Conservation (phyloP, 139 green algal species). For the Pleodorina starrii region DNA sequence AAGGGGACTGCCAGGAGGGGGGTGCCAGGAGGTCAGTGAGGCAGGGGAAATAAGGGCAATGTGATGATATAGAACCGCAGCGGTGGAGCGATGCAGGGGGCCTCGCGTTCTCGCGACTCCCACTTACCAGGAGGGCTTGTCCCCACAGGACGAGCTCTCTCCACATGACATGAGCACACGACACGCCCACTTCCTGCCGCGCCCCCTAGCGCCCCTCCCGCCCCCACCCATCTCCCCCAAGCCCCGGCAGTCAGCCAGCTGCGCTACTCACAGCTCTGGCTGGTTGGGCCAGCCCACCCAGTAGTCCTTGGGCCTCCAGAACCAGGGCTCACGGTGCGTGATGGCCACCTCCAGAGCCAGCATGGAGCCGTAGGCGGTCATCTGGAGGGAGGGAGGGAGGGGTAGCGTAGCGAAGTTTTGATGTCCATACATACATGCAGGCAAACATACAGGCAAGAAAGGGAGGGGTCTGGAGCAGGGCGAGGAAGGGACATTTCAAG, state of each 20-base stretch:
- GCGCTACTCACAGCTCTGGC: conserved; percentile 61
- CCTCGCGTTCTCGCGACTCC: too few relatives aligned
- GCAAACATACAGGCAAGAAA: too few relatives aligned
- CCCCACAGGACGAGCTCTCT: background rate
- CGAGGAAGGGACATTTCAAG: too few relatives aligned
- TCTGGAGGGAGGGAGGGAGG: background rate
- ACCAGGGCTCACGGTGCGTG: conserved; percentile 43
- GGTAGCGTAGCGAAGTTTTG: too few relatives aligned
- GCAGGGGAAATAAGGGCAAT: too few relatives aligned
- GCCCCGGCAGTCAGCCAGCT: background rate
- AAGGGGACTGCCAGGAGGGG: conserved; percentile 1
- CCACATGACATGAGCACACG: background rate
- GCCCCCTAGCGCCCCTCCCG: background rate
- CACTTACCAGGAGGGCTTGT: too few relatives aligned
- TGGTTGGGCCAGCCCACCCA: conserved; percentile 73
- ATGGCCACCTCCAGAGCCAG: conserved; percentile 21
- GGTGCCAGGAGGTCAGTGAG: too few relatives aligned
- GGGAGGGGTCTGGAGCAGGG: too few relatives aligned
- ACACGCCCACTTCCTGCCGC: background rate
- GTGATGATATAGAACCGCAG: too few relatives aligned
- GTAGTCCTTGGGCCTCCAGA: conserved; percentile 60
- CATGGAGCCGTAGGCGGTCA: conserved; percentile 12
- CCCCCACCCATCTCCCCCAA: background rate
- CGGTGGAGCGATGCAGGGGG: too few relatives aligned
- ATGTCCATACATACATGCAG: too few relatives aligned